Percentiles rank a stretch among this genome's conserved stretches.
These are phyloP conservation scores for Albugo candida DNA, from an alignment of 352 stramenopile species.

Conservation along the genomic window DNA sequence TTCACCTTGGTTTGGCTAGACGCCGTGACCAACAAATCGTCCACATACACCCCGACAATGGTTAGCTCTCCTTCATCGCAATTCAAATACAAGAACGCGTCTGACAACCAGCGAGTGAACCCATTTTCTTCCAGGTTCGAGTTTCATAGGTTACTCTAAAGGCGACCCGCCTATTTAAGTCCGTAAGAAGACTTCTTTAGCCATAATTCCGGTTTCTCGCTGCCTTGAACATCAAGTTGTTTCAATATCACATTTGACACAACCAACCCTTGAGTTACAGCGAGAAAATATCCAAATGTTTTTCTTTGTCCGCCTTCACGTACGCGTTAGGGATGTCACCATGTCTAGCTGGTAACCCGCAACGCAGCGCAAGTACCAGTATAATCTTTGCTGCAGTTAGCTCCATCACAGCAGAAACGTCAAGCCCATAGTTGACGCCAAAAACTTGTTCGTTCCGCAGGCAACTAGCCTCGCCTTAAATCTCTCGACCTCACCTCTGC, in stretches of 20 bases:
- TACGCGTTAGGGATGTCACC: conserved; percentile 15
- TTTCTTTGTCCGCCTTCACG: no score
- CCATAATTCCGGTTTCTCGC: conserved; percentile 2
- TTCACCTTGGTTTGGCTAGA: conserved; percentile 1
- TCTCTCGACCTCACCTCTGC: conserved; percentile 4
- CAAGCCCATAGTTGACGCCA: conserved; percentile 7
- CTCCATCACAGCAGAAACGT: conserved; percentile 15
- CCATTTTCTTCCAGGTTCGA: conserved; percentile 10
- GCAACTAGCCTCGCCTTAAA: no score
- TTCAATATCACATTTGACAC: conserved; percentile 4
- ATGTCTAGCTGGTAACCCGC: conserved; percentile 8
- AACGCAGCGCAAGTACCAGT: conserved; percentile 4
- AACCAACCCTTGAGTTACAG: conserved; percentile 8
- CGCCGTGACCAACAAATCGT: conserved; percentile 14
- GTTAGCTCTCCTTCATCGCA: no score
- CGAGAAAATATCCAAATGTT: conserved; percentile 10
- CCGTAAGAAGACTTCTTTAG: conserved; percentile 13
- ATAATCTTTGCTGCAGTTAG: conserved; percentile 10
- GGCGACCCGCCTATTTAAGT: conserved; percentile 14
- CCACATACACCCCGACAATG: conserved; percentile 13
- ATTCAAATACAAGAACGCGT: no score
- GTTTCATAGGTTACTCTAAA: no score
- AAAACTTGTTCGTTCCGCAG: conserved; percentile 7
- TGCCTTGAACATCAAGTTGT: conserved; percentile 1
- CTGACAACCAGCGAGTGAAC: background rate